Base-by-base conservation (phyloP, 257 asterid genomes). In the Nicotiana attenuata region DNA sequence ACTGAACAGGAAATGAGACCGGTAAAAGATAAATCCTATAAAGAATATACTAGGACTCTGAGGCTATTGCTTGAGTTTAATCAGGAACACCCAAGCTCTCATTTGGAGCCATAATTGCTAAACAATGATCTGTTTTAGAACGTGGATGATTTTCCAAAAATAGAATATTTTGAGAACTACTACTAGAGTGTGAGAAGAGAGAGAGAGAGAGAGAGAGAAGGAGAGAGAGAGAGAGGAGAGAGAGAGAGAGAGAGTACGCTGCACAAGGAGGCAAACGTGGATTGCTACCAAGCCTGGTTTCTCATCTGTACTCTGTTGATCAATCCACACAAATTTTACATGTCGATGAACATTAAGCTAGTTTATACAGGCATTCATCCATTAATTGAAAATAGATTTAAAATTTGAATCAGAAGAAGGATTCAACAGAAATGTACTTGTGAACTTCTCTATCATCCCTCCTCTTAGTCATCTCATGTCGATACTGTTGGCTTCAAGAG, bases 221-320 rank as follows among this genome's bases (percentile, higher is more conserved):
- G n/a, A n/a, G n/a, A n/a, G n/a, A n/a, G n/a, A n/a, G n/a, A n/a
- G n/a, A n/a, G n/a, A n/a, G n/a, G n/a, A n/a, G 86, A 60, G 41
- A 60, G 31, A 67, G 28, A 16, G 35, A 22, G 13, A 17, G 38
- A 5, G 82, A 92, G 28, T 93, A 93, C 99, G 94, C 99, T 85
- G 99, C 99, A 89, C 98, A 95, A n/a, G 98, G 99, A 71, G 99
- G 97, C 88, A 90, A 65, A 59, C 88, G 93, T 76, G 96, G 96
- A 86, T 93, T 91, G 6, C 81, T 13, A 95, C 97, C 97, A n/a
- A 94, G 52, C 97, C 98, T 0, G 93, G 91, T 80, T 91, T 90
- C 86, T 95, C 97, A 88, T 90, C 91, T 7, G 94, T 90, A 60
- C 86, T 92, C 91, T 93, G 85, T 60, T 29, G 50, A 88, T 67